These are phyloP conservation scores for Epichloe amarillans DNA, from an alignment of 2,329 filamentous ascomycete species.

Conservation along the genomic window DNA sequence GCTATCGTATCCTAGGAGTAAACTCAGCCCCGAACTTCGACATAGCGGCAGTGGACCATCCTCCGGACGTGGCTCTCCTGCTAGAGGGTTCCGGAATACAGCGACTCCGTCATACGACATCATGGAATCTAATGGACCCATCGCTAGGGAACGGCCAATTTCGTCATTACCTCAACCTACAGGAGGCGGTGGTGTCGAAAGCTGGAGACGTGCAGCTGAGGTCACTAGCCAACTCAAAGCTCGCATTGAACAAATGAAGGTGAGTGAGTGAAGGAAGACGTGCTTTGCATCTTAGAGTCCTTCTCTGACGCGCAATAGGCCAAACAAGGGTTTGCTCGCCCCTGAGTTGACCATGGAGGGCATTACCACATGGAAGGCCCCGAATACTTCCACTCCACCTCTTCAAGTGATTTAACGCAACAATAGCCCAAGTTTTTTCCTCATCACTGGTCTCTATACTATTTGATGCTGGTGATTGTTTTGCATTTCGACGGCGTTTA, in stretches of 20 bases:
- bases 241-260: slow-evolving; percentile 97
- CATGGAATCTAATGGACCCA: slow-evolving; percentile 16
- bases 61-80: slow-evolving; percentile 46
- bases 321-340: slow-evolving; percentile 18
- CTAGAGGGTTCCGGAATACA: slow-evolving; percentile 36
- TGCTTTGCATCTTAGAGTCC: neutral
- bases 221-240: slow-evolving; percentile 96
- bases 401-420: neutral
- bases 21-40: slow-evolving; percentile 41
- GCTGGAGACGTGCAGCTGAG: slow-evolving; percentile 93
- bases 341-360: slow-evolving; percentile 8
- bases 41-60: slow-evolving; percentile 36
- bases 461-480: slow-evolving; percentile 5
- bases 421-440: neutral
- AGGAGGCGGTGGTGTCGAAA: slow-evolving; percentile 43
- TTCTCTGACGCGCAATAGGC: slow-evolving; percentile 9
- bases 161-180: slow-evolving; percentile 23
- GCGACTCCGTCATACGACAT: slow-evolving; percentile 19
- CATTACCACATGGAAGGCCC: neutral
- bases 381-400: slow-evolving; percentile 1
- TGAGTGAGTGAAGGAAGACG: slow-evolving; percentile 26
- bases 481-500: slow-evolving; percentile 22
- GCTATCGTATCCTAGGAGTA: slow-evolving; percentile 31
- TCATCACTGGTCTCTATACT: neutral
- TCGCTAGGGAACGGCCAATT: slow-evolving; percentile 19